Evolutionary conservation across 1,284 basidiomycete species (phyloP).

Genomic region (Trichosporon ovoides): DNA sequence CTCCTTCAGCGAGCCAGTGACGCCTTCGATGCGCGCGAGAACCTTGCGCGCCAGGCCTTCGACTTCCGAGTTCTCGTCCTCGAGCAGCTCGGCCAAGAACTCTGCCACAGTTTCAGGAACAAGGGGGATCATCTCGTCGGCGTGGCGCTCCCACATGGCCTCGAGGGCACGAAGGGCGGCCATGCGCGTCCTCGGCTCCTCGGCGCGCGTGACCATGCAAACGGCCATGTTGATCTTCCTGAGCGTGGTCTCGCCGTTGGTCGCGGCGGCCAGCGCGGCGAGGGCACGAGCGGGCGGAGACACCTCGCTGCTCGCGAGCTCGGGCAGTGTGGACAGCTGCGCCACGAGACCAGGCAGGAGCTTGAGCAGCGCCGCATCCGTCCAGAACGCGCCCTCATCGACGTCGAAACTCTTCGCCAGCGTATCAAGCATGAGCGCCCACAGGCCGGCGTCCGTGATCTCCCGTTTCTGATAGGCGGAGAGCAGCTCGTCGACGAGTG

Average conservation of each 20-base stretch:
- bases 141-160: constrained; percentile 62
- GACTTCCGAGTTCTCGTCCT: constrained; percentile 51
- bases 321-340: constrained; percentile 54
- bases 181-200: constrained; percentile 62
- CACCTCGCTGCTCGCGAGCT: constrained; percentile 12
- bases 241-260: constrained; percentile 58
- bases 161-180: constrained; percentile 66
- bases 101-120: constrained; percentile 54
- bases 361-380: constrained; percentile 67
- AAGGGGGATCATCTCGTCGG: constrained; percentile 57
- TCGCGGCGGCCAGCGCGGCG: constrained; percentile 56
- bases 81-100: constrained; percentile 52
- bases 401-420: constrained; percentile 66
- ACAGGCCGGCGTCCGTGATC: constrained; percentile 51
- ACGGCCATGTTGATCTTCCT: constrained; percentile 76
- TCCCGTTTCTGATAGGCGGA: constrained; percentile 51
- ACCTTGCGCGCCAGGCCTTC: constrained; percentile 48
- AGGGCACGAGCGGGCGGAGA: constrained; percentile 50
- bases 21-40: constrained; percentile 48
- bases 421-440: constrained; percentile 61
- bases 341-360: constrained; percentile 58
- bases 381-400: constrained; percentile 89
- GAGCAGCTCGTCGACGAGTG: constrained; percentile 64
- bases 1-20: constrained; percentile 49
- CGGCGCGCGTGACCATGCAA: constrained; percentile 81